Percentiles rank a stretch among this genome's conserved stretches.
phyloP scores from a whole-genome alignment of 441 rosid genomes.

The Gossypium davidsonii region DNA sequence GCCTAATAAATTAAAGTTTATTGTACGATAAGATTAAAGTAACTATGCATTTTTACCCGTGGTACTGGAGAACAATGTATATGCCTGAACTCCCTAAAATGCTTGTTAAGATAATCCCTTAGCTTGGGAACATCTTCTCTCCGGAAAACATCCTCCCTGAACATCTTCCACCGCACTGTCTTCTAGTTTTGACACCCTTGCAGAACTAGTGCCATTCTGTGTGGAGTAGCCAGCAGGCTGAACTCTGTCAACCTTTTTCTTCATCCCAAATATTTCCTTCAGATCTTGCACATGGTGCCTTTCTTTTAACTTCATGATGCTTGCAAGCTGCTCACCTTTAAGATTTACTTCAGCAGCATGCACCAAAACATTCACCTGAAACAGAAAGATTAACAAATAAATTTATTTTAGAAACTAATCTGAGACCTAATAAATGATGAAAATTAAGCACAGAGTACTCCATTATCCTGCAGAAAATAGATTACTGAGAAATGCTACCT shows the following conservation, averaged over 20 bases:
- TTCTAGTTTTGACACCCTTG: not conserved
- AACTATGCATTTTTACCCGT: conserved; percentile 31
- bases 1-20: not conserved
- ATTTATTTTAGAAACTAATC: not conserved
- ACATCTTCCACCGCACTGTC: conserved; percentile 11
- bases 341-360: conserved; percentile 55
- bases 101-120: conserved; percentile 53
- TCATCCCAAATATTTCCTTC: conserved; percentile 36
- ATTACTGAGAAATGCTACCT: not conserved
- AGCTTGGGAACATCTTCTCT: conserved; percentile 70
- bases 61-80: conserved; percentile 42
- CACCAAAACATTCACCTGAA: conserved; percentile 66
- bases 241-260: conserved; percentile 10
- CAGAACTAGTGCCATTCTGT: conserved; percentile 9
- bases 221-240: not conserved
- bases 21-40: not conserved
- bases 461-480: not conserved
- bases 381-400: conserved; percentile 15
- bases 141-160: conserved; percentile 71
- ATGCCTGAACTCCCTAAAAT: conserved; percentile 67
- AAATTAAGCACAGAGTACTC: not conserved
- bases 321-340: not conserved
- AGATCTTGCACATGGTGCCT: conserved; percentile 47
- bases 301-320: conserved; percentile 32
- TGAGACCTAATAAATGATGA: not conserved